Base-by-base conservation (phyloP, 1,284 basidiomycete genomes). In the Microbotryum scabiosae region DNA sequence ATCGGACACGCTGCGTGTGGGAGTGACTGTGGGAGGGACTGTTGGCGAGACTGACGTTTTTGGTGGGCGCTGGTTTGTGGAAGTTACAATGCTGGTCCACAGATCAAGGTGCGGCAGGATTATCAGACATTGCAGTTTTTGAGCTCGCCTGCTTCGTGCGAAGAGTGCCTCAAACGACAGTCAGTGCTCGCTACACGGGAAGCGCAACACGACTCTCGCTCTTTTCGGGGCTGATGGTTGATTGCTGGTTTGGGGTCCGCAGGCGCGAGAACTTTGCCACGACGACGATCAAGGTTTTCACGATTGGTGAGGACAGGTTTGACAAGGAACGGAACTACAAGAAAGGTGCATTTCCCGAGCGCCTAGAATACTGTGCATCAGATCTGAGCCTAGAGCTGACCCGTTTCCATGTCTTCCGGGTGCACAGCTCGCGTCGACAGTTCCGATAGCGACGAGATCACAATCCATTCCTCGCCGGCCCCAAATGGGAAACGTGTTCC, bases 81-180 rank as follows among this genome's bases (percentile, higher is more conserved):
- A 41, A 67, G 65, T 8, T 67, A 67, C 55, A 14, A 59, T 2
- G 67, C 65, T 12, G 54, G 46, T 1, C 67, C 64, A 2, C 43
- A 56, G 6, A 61, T 63, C 60, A 56, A 41, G 46, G 51, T 66
- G 32, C 65, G 55, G 61, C 28, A 46, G 6, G 59, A 57, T 3
- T 16, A 14, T n/a, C 28, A 44, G 7, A 28, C 26, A 14, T 21
- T n/a, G 2, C 28, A 26, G 7, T 47, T 54, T 1, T 20, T 16
- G 3, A 58, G 59, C 1, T 6, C 4, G 7, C 62, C 61, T 1
- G 23, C 25, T 9, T 47, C 62, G 1, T 66, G 65, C 51, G 30
- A 32, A 1, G 54, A 26, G 2, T 66, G 65, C 32, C 23, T 69
- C 8, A 45, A 54, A 5, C 60, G 56, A 12, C 30, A 47, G 67